Base-by-base conservation (phyloP, 2,329 filamentous ascomycete genomes). In the Paramyrothecium sp. region DNA sequence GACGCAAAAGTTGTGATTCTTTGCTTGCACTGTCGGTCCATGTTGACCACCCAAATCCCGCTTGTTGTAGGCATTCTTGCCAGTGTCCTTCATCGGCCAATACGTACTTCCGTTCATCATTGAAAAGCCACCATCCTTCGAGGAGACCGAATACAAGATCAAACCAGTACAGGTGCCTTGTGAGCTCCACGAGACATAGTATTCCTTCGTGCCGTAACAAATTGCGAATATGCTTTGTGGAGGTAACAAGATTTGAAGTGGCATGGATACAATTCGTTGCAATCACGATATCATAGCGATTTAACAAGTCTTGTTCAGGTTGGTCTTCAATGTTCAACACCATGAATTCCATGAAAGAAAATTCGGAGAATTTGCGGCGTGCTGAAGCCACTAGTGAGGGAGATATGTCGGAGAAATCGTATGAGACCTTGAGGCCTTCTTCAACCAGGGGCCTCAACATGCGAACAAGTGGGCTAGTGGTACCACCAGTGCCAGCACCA, bases 351-450 rank as follows among this genome's bases (percentile, higher is more conserved):
- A 51, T 19, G 10, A 51, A 16, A 1, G 3, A 13, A 26, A 59
- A 54, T 0, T 59, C 41, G 2, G 51, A 22, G 21, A 73, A 71
- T n/a, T 60, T 66, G 7, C 59, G 61, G 23, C 57, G 64, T 0
- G 71, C 68, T 2, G 61, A 57, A 1, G 64, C 56, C 2, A 77
- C 68, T 0, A 77, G 62, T 0, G 68, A 66, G 0, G 64, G 48
- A 0, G 77, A 75, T 3, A 81, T 52, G 47, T 80, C 78, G 1
- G 77, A 79, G 56, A 79, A 75, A 1, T 73, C 76, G 56, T 80
- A 79, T 7, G 67, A 56, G n/a, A 78, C 60, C 0, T 59, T 57
- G 2, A 74, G 55, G 10, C 61, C 63, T 30, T 30, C 26, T 30
- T 10, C 5, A 10, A 10, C 26, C 0, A 56, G 51, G 0, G 21